These are phyloP conservation scores for Pouteria glomerata DNA, from an alignment of 148 eudicot genomes.

Conservation along the genomic window DNA sequence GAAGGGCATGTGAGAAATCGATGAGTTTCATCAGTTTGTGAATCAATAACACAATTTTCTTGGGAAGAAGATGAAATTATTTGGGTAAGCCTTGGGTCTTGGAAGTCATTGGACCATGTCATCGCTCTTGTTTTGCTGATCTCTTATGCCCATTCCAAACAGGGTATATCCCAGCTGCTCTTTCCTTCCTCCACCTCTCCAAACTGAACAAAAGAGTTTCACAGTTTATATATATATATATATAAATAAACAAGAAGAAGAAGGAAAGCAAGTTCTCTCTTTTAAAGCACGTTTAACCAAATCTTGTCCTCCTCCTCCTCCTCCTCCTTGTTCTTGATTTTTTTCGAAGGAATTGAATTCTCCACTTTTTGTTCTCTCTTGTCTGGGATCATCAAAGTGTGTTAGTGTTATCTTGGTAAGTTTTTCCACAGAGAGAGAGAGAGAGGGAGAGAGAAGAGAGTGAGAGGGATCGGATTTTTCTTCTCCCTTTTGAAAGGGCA, in stretches of 20 bases:
- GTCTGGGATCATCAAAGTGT: background rate
- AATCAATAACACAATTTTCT: background rate
- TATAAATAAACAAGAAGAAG: background rate
- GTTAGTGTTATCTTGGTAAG: background rate
- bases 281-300: too few relatives aligned
- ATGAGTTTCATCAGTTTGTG: constrained; percentile 6
- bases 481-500: background rate
- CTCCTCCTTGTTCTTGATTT: constrained; percentile 10
- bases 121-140: constrained; percentile 24
- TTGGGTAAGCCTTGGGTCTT: constrained; percentile 7
- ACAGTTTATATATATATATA: background rate
- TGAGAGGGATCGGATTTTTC: background rate
- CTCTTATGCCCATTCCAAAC: constrained; percentile 25
- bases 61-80: constrained; percentile 14
- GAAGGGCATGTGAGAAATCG: constrained; percentile 62
- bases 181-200: constrained; percentile 21
- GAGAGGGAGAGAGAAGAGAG: background rate
- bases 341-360: constrained; percentile 18
- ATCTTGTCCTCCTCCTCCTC: too few relatives aligned
- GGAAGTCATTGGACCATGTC: constrained; percentile 45
- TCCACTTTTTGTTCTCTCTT: constrained; percentile 12
- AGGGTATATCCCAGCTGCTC: constrained; percentile 14
- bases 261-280: background rate
- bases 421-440: constrained; percentile 7
- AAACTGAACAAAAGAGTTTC: constrained; percentile 2